phyloP scores from a whole-genome alignment of 1,284 basidiomycete species.

The Moniliophthora roreri region DNA sequence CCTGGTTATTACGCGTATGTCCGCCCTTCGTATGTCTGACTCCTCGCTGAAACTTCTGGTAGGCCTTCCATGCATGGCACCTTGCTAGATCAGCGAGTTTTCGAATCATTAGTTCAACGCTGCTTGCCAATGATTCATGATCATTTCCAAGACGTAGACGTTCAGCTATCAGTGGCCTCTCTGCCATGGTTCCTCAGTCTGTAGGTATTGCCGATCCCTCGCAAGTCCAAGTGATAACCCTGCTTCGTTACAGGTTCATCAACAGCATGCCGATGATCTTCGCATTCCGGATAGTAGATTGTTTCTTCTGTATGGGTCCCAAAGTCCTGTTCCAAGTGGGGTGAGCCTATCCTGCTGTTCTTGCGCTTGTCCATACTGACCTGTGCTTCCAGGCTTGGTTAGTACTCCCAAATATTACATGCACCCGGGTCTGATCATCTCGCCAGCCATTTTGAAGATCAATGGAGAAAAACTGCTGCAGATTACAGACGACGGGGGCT shows the following conservation, averaged over 20 bases:
- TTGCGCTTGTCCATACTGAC: neutral
- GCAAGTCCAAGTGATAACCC: neutral
- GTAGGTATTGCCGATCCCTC: conserved; percentile 43
- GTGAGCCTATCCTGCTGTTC: conserved; percentile 44
- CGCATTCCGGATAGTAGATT: conserved; percentile 98
- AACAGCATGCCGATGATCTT: conserved; percentile 99
- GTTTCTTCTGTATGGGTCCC: conserved; percentile 99
- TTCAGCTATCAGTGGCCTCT: conserved; percentile 96
- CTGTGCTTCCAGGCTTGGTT: conserved; percentile 37
- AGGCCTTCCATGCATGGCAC: conserved; percentile 99
- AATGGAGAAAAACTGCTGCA: conserved; percentile 95
- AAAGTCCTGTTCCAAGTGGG: conserved; percentile 98
- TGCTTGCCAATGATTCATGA: conserved; percentile 93
- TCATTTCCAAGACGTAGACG: conserved; percentile 90
- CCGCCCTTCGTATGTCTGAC: neutral
- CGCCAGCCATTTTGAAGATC: conserved; percentile 91
- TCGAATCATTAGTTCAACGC: conserved; percentile 92
- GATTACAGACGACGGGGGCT: conserved; percentile 96
- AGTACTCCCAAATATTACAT: conserved; percentile 22
- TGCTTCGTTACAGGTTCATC: conserved; percentile 66
- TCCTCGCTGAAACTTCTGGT: conserved; percentile 9
- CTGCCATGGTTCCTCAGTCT: conserved; percentile 97
- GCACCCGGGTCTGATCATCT: conserved; percentile 10
- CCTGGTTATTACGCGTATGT: conserved; percentile 95
- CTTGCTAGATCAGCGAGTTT: conserved; percentile 95